Evolutionary conservation across 148 eudicot genomes (phyloP).

Genomic region (Arbutus unedo): DNA sequence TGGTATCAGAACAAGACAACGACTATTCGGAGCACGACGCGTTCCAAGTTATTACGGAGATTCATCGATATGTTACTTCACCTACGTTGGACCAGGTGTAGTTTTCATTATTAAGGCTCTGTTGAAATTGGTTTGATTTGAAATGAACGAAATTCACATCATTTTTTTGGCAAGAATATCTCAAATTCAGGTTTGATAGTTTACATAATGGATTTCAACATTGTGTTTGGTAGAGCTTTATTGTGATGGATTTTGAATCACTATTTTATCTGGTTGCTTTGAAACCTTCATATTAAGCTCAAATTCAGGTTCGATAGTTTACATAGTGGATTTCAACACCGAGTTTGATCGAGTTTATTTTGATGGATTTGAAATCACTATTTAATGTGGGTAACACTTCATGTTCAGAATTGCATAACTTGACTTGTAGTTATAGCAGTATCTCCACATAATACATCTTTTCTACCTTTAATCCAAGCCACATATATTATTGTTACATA

Average conservation of each 20-base stretch:
- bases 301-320: too few relatives aligned
- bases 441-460: not conserved
- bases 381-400: too few relatives aligned
- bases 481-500: not conserved
- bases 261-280: not conserved
- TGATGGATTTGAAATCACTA: too few relatives aligned
- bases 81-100: slow-evolving; percentile 60
- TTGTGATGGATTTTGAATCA: not conserved
- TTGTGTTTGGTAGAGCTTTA: not conserved
- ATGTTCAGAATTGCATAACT: too few relatives aligned
- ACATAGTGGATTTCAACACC: too few relatives aligned
- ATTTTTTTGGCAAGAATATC: not conserved
- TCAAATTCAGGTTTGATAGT: not conserved
- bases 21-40: slow-evolving; percentile 30
- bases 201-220: not conserved
- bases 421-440: too few relatives aligned
- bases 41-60: slow-evolving; percentile 31
- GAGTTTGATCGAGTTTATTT: too few relatives aligned
- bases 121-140: not conserved
- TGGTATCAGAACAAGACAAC: slow-evolving; percentile 29
- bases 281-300: not conserved
- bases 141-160: not conserved
- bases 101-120: not conserved
- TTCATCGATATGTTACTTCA: slow-evolving; percentile 38
- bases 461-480: not conserved